Percentiles rank a stretch among this genome's conserved stretches.
Conservation (phyloP, 2,329 filamentous ascomycete genomes). For the Arthrobotrys musiformis region DNA sequence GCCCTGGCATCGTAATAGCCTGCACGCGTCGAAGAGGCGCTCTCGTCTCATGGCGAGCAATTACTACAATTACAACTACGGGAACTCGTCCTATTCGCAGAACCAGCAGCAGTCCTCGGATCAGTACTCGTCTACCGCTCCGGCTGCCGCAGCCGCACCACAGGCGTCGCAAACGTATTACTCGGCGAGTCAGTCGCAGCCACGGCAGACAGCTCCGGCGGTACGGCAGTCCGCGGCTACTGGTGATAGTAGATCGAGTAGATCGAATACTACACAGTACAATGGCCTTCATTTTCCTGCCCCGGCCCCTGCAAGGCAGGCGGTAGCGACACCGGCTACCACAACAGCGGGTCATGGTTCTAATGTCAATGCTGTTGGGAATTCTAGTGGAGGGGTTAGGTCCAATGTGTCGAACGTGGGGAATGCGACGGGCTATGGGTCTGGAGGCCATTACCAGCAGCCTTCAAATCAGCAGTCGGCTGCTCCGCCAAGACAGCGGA, state of each 20-base stretch:
- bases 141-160: neutral
- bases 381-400: neutral
- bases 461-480: neutral
- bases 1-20: neutral
- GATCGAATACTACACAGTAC: conserved; percentile 33
- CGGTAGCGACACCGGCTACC: no score
- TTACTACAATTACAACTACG: conserved; percentile 37
- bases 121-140: conserved; percentile 25
- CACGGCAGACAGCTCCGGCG: neutral
- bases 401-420: neutral
- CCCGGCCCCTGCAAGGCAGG: conserved; percentile 22
- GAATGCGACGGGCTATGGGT: conserved; percentile 1
- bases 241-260: neutral
- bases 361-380: neutral
- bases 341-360: no score
- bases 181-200: neutral
- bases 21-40: conserved; percentile 27
- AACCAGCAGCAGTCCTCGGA: conserved; percentile 34
- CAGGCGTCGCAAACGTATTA: conserved; percentile 33
- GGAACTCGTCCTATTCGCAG: conserved; percentile 29
- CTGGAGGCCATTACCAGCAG: conserved; percentile 26
- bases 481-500: conserved; percentile 11
- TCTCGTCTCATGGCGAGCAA: conserved; percentile 32
- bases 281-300: conserved; percentile 48
- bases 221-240: neutral